Evolutionary conservation across 2,329 filamentous ascomycete species (phyloP).

Genomic region (Sporothrix phasma): DNA sequence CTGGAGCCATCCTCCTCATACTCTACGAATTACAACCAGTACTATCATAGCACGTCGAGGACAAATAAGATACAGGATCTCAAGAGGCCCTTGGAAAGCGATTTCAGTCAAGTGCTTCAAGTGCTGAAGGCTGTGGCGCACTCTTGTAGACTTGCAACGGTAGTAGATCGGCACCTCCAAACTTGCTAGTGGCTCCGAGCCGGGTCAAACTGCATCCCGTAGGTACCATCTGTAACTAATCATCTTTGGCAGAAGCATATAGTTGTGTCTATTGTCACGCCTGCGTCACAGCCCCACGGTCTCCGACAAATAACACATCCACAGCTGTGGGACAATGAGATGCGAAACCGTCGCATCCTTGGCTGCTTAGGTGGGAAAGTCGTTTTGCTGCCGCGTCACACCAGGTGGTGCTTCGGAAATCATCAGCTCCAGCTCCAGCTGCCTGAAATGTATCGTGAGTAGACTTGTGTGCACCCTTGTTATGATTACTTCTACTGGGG

Average conservation of each 20-base stretch:
- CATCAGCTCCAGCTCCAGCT: background rate
- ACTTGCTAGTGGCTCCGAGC: background rate
- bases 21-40: too few relatives aligned
- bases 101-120: too few relatives aligned
- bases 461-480: background rate
- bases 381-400: background rate
- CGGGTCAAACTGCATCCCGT: background rate
- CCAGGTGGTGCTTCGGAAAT: background rate
- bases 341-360: slow-evolving; percentile 14
- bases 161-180: too few relatives aligned
- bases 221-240: background rate
- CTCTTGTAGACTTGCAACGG: too few relatives aligned
- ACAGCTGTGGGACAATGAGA: slow-evolving; percentile 18
- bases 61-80: too few relatives aligned
- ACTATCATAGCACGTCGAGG: too few relatives aligned
- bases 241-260: background rate
- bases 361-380: slow-evolving; percentile 9
- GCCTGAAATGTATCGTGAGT: background rate
- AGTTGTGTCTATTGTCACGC: background rate
- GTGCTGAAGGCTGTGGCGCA: too few relatives aligned
- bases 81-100: too few relatives aligned
- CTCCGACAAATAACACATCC: background rate
- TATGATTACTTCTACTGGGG: background rate
- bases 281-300: background rate
- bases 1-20: too few relatives aligned